These are phyloP conservation scores for Murraya koenigii DNA, from an alignment of 345 rosid species.

Conservation along the genomic window DNA sequence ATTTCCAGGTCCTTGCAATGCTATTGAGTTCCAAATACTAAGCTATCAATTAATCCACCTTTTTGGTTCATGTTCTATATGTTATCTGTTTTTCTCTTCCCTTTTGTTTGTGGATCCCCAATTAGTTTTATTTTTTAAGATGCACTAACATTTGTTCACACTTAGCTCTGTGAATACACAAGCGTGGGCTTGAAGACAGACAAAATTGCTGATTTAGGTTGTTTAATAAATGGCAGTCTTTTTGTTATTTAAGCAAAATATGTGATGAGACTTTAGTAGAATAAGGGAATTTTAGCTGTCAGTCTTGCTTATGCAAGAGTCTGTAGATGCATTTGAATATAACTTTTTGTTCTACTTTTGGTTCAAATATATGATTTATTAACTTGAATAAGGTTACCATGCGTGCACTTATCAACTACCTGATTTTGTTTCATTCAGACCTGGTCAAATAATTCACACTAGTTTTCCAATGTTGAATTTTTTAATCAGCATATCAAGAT, in stretches of 20 bases:
- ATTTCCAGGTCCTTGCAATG: background rate
- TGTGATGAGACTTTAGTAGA: background rate
- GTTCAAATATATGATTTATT: background rate
- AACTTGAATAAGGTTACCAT: background rate
- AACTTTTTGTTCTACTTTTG: background rate
- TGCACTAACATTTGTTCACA: background rate
- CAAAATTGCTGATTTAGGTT: background rate
- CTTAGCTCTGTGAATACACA: background rate
- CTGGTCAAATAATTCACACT: conserved; percentile 5
- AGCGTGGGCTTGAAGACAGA: background rate
- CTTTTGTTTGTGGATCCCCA: background rate
- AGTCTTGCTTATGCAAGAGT: background rate
- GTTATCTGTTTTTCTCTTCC: background rate
- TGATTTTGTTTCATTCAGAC: background rate
- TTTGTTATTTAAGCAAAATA: background rate
- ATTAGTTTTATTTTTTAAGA: background rate
- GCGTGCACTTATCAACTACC: background rate
- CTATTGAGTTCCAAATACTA: background rate
- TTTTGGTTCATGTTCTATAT: background rate
- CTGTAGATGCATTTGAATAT: background rate
- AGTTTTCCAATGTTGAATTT: background rate
- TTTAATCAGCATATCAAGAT: background rate
- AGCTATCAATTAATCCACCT: background rate
- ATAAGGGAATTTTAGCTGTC: background rate
- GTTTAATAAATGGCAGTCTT: background rate